A percentile compares a stretch with the other conserved stretches of the same genome.
Conservation (phyloP, 176 grass and related monocot genomes). For the Raddia guianensis region DNA sequence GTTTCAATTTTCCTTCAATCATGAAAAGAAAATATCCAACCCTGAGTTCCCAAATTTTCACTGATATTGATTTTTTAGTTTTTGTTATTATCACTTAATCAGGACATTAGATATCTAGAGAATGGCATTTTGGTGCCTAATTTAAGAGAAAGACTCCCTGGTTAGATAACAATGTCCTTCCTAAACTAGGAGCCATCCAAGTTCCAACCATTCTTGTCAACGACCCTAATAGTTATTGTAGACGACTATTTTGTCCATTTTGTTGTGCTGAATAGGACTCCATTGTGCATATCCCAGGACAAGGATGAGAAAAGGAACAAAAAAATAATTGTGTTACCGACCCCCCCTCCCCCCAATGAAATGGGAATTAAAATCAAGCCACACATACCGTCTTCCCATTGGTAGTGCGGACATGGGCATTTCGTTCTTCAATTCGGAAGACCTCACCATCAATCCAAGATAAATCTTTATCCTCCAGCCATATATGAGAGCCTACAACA, state of each 20-base stretch:
- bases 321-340: too few species aligned
- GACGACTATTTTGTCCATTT: background rate
- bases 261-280: background rate
- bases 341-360: too few species aligned
- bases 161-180: background rate
- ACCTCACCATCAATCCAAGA: constrained; percentile 96
- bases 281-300: too few species aligned
- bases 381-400: constrained; percentile 81
- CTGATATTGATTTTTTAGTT: background rate
- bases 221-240: background rate
- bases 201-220: background rate
- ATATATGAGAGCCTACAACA: constrained; percentile 86
- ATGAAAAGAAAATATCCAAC: background rate
- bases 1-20: background rate
- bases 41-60: background rate
- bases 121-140: background rate
- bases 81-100: background rate
- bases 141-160: background rate
- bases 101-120: background rate
- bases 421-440: constrained; percentile 65
- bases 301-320: background rate
- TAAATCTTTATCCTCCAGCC: constrained; percentile 77
- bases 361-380: background rate
- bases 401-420: constrained; percentile 71
- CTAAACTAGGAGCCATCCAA: background rate